Conservation (phyloP, 2,329 filamentous ascomycete genomes). For the Cadophora malorum region DNA sequence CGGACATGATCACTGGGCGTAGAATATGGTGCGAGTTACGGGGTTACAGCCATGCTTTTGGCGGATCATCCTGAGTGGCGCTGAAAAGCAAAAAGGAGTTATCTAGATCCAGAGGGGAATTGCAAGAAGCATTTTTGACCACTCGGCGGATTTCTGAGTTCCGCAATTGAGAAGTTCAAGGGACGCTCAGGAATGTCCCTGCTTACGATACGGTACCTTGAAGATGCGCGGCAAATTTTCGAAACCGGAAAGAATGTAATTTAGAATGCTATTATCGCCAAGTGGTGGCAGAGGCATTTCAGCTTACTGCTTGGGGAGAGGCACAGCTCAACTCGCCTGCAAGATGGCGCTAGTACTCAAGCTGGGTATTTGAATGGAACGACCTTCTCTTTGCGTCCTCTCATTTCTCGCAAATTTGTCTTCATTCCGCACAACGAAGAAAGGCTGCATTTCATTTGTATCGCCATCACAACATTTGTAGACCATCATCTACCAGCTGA, state of each 20-base stretch:
- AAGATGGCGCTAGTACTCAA: not conserved
- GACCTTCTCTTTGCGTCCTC: too few relatives aligned
- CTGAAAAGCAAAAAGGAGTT: constrained; percentile 43
- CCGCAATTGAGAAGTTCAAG: not conserved
- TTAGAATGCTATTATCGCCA: not conserved
- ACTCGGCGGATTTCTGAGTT: constrained; percentile 16
- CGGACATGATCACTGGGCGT: constrained; percentile 31
- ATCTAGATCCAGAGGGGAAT: constrained; percentile 41
- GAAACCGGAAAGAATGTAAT: not conserved
- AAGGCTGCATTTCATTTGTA: too few relatives aligned
- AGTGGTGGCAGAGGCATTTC: not conserved
- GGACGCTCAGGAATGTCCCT: not conserved
- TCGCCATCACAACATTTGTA: too few relatives aligned
- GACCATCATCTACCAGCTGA: too few relatives aligned
- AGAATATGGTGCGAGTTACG: constrained; percentile 33
- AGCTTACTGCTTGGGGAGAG: not conserved
- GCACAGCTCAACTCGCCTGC: not conserved
- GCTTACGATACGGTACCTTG: not conserved
- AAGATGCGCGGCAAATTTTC: too few relatives aligned
- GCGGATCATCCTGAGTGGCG: constrained; percentile 39
- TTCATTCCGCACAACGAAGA: too few relatives aligned
- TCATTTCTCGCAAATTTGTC: too few relatives aligned
- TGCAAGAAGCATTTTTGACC: constrained; percentile 37
- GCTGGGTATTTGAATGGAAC: too few relatives aligned
- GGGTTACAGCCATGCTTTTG: constrained; percentile 29